These are phyloP conservation scores for Mediolabrus comicus DNA, from an alignment of 108 stramenopile genomes.

Conservation along the genomic window DNA sequence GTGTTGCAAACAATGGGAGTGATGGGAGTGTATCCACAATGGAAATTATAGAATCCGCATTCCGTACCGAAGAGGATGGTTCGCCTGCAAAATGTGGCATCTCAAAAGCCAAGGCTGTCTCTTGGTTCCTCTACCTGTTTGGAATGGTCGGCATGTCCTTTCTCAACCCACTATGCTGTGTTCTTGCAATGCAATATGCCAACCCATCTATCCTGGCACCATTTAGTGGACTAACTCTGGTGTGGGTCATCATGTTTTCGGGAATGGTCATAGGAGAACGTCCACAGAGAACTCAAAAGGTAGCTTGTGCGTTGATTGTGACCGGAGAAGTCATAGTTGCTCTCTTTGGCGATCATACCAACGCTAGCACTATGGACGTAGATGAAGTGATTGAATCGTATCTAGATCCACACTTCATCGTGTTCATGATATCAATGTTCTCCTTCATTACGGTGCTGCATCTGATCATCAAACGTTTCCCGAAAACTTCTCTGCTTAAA, in stretches of 20 bases:
- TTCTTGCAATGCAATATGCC: conserved; percentile 85
- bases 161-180: conserved; percentile 76
- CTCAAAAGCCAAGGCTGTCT: conserved; percentile 1
- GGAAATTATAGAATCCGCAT: not conserved
- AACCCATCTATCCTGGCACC: conserved; percentile 85
- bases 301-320: conserved; percentile 72
- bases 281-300: conserved; percentile 50
- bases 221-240: conserved; percentile 83
- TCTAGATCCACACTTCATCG: conserved; percentile 46
- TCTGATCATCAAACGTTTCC: conserved; percentile 18
- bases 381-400: conserved; percentile 73
- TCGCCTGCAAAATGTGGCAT: not conserved
- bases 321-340: conserved; percentile 77
- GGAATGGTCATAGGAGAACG: conserved; percentile 53
- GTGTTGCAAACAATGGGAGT: not conserved
- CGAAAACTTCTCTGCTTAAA: conserved; percentile 14
- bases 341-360: conserved; percentile 85
- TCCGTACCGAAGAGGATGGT: not conserved
- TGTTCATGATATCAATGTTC: conserved; percentile 54
- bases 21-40: not conserved
- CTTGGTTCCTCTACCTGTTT: conserved; percentile 36
- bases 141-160: conserved; percentile 87
- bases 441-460: conserved; percentile 43
- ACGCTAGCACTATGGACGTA: conserved; percentile 50
- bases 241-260: conserved; percentile 79